phyloP scores from a whole-genome alignment of 371 early-diverging fungal genomes.

The Mortierella sp. region DNA sequence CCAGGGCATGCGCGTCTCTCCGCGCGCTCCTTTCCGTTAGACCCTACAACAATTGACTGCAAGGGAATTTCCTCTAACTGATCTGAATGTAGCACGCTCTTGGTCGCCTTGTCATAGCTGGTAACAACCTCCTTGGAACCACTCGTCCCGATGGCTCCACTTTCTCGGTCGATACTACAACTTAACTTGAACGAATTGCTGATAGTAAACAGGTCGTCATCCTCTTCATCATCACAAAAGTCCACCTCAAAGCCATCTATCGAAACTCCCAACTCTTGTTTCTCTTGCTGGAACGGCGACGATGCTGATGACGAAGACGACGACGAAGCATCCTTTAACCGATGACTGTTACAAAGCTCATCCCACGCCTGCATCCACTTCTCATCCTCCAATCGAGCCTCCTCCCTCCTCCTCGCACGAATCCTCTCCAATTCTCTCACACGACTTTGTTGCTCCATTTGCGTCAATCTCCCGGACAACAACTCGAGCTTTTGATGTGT shows the following conservation, averaged over 20 bases:
- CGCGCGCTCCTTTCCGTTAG: neutral
- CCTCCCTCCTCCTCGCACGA: slow-evolving; percentile 16
- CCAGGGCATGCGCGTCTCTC: neutral
- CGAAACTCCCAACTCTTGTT: neutral
- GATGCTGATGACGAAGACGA: neutral
- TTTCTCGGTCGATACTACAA: neutral
- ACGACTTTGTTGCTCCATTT: slow-evolving; percentile 35
- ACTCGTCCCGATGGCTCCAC: neutral
- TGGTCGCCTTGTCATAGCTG: too few species aligned
- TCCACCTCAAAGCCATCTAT: neutral
- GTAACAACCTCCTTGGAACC: too few species aligned
- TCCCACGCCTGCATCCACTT: slow-evolving; percentile 42
- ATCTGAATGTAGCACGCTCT: neutral
- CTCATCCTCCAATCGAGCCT: slow-evolving; percentile 27
- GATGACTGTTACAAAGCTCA: slow-evolving; percentile 59
- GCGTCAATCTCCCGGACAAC: slow-evolving; percentile 27
- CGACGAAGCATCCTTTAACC: neutral
- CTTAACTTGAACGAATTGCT: neutral
- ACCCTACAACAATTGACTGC: neutral
- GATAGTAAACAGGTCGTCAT: neutral
- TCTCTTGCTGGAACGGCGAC: neutral
- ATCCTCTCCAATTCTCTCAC: slow-evolving; percentile 28
- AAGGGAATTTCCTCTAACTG: neutral
- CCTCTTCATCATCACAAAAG: neutral
- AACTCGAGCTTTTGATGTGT: slow-evolving; percentile 30